Evolutionary conservation across 1,284 basidiomycete species (phyloP), one percentile per base, ranked within the genome.

Genomic region (Peniophora sp.): DNA sequence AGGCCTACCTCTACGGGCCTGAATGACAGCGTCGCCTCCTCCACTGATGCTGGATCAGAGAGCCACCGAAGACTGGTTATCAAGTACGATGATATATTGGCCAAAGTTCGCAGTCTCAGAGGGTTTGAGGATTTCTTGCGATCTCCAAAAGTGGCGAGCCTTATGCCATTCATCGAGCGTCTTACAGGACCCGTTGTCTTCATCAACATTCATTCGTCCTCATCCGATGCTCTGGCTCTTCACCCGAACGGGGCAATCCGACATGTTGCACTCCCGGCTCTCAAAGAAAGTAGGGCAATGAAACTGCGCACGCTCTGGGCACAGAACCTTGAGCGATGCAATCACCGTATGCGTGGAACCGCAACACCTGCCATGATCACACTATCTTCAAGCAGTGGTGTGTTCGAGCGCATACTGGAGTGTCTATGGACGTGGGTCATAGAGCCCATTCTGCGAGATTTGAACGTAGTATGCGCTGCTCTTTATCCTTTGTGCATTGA

Each of bases 211-310:
- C 16, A 5, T 12, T 19, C 17, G 20, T 16, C 17, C 16, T 14
- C 17, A 10, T 36, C 17, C 12, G 23, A 19, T 19, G 36, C 32
- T 10, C 23, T 39, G 6, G 35, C 11, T 38, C 19, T 16, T 17
- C 11, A 6, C n/a, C 22, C 14, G 17, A n/a, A n/a, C 43, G 23
- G 22, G 9, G n/a, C 17, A 6, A 36, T 44, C 12, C 9, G 41
- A 17, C n/a, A 34, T 17, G 32, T 39, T 16, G 57, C 62, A 51
- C 19, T 62, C 63, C 61, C 57, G 39, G 52, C 57, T 59, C 61
- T 36, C 46, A 20, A 38, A 56, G 3, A 61, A 34, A 5, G 60
- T 59, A 1, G 43, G 16, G 39, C 39, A 8, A 22, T 8, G 20
- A 41, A 22, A n/a, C 16, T 41, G 8, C 16, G n/a, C n/a, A 6